Conservation (phyloP, 2,329 filamentous ascomycete genomes). For the Daldinia eschscholtzii region DNA sequence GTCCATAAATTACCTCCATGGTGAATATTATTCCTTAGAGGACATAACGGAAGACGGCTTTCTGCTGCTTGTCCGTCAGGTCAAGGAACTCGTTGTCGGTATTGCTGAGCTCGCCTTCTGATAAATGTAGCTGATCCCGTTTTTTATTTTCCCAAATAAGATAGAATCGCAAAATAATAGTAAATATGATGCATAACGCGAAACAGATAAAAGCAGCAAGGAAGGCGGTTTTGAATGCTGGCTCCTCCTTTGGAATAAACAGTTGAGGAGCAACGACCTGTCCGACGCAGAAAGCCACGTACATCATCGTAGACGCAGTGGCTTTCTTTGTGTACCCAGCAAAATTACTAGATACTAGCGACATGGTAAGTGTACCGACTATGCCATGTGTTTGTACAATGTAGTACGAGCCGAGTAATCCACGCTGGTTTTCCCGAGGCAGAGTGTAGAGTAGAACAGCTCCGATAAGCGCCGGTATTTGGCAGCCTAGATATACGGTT, state of each 20-base stretch:
- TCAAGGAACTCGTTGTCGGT: conserved; percentile 43
- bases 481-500: conserved; percentile 28
- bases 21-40: conserved; percentile 4
- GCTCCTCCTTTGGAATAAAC: conserved; percentile 68
- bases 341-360: conserved; percentile 36
- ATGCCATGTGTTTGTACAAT: conserved; percentile 44
- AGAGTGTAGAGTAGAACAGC: conserved; percentile 44
- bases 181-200: conserved; percentile 61
- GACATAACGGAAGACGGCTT: conserved; percentile 45
- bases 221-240: conserved; percentile 72
- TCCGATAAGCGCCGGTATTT: conserved; percentile 42
- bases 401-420: conserved; percentile 36
- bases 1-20: neutral
- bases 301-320: conserved; percentile 42
- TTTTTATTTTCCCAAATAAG: conserved; percentile 65
- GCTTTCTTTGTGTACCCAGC: conserved; percentile 42
- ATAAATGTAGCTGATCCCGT: conserved; percentile 56
- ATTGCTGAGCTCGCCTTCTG: conserved; percentile 24
- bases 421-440: conserved; percentile 40
- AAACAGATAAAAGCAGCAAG: conserved; percentile 72
- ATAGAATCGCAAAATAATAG: conserved; percentile 64
- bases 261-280: conserved; percentile 62
- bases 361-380: conserved; percentile 38
- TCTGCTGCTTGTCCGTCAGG: conserved; percentile 46
- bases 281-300: conserved; percentile 41